Conservation (phyloP, 1,139 yeast species). For the Blastobotrys serpentis region DNA sequence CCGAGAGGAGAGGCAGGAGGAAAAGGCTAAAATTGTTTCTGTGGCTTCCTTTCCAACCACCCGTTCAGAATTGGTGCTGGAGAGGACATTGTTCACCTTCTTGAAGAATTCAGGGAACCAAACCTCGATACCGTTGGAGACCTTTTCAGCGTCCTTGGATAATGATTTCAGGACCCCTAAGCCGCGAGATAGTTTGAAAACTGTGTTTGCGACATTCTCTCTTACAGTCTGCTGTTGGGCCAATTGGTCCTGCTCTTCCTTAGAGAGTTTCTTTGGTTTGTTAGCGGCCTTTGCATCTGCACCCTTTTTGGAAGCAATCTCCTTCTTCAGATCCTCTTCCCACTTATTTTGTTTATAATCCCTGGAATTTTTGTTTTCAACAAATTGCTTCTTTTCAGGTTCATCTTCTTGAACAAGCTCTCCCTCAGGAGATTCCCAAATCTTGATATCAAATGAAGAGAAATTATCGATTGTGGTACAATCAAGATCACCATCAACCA, state of each 20-base stretch:
- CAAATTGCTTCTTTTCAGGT: conserved; percentile 36
- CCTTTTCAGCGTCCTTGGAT: conserved; percentile 47
- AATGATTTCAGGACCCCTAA: conserved; percentile 55
- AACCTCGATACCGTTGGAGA: conserved; percentile 63
- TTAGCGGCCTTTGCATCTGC: conserved; percentile 28
- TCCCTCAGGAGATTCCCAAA: conserved; percentile 71
- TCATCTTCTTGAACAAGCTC: conserved; percentile 67
- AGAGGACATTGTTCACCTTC: conserved; percentile 44
- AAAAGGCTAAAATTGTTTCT: conserved; percentile 34
- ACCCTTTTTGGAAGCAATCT: conserved; percentile 53
- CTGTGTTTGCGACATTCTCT: conserved; percentile 42
- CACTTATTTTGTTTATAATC: conserved; percentile 86
- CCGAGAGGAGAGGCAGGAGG: conserved; percentile 43
- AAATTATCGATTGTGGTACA: conserved; percentile 28
- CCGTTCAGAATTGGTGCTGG: conserved; percentile 36
- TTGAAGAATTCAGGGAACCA: conserved; percentile 74
- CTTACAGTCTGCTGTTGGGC: conserved; percentile 60
- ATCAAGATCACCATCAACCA: conserved; percentile 41
- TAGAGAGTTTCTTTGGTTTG: conserved; percentile 57
- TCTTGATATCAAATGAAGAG: conserved; percentile 46
- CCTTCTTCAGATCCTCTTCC: conserved; percentile 82
- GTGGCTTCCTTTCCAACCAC: conserved; percentile 36
- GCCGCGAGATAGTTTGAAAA: conserved; percentile 48
- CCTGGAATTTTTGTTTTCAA: conserved; percentile 61
- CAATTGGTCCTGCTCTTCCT: conserved; percentile 76